phyloP scores from a whole-genome alignment of 805 yeast species.

The Nakazawaea peltata region DNA sequence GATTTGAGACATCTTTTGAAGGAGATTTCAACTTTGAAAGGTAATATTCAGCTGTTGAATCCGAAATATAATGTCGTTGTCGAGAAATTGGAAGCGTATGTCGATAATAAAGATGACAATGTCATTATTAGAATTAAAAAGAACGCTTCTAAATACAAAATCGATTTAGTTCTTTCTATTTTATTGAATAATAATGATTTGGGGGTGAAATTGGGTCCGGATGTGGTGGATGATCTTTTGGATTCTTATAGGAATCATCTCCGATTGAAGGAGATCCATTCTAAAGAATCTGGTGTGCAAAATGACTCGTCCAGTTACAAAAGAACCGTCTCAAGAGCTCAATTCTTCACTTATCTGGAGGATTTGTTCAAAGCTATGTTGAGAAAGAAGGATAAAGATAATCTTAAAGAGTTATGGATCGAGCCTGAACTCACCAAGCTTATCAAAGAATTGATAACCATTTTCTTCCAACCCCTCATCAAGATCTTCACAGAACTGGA shows the following conservation, averaged over 20 bases:
- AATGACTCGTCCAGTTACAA: constrained; percentile 16
- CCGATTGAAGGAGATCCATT: constrained; percentile 18
- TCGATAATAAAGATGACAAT: constrained; percentile 15
- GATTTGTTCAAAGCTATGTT: constrained; percentile 56
- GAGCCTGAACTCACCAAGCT: constrained; percentile 77
- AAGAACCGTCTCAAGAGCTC: no score
- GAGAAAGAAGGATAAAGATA: constrained; percentile 67
- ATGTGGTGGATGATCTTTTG: constrained; percentile 12
- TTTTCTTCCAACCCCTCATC: constrained; percentile 70
- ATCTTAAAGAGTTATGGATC: constrained; percentile 72
- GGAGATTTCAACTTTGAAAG: constrained; percentile 39
- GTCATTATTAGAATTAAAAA: constrained; percentile 22
- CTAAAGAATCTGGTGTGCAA: constrained; percentile 29
- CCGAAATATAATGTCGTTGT: constrained; percentile 10
- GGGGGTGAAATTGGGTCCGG: constrained; percentile 9
- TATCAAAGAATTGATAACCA: constrained; percentile 61
- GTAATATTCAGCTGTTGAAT: constrained; percentile 23
- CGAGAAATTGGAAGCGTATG: constrained; percentile 21
- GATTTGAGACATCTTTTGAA: constrained; percentile 59
- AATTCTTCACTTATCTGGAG: constrained; percentile 44
- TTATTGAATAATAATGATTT: constrained; percentile 18
- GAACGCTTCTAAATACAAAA: constrained; percentile 17
- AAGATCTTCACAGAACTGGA: constrained; percentile 59
- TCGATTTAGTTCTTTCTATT: constrained; percentile 18
- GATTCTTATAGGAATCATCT: constrained; percentile 14